Conservation (phyloP, 441 rosid genomes). For the Populus tomentosa region DNA sequence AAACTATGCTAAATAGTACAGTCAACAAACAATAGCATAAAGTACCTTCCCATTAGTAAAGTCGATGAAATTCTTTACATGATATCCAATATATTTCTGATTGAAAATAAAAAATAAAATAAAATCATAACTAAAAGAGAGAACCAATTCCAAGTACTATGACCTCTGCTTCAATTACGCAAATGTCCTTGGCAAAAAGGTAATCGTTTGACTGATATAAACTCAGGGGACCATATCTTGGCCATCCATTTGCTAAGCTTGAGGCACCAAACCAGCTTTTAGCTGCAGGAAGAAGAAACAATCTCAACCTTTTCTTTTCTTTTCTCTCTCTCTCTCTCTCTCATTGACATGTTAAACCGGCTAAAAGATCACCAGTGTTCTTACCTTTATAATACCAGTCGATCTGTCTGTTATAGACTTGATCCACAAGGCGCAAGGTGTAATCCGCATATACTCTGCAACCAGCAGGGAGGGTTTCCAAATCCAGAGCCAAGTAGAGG, state of each 20-base stretch:
- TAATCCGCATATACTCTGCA: too few relatives aligned
- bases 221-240: not conserved
- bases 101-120: too few relatives aligned
- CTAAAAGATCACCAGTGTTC: not conserved
- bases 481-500: too few relatives aligned
- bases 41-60: too few relatives aligned
- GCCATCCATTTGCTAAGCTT: slow-evolving; percentile 3
- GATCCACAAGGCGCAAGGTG: too few relatives aligned
- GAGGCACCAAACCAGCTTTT: slow-evolving; percentile 12
- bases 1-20: too few relatives aligned
- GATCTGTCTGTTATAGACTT: not conserved
- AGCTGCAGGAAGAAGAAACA: not conserved
- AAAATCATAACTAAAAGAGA: too few relatives aligned
- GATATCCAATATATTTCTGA: not conserved
- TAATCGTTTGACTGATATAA: too few relatives aligned
- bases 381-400: slow-evolving; percentile 44
- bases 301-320: not conserved
- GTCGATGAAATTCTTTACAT: not conserved
- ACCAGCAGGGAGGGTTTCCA: too few relatives aligned
- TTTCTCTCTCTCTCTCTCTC: not conserved
- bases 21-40: too few relatives aligned
- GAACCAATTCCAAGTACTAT: not conserved
- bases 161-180: slow-evolving; percentile 14
- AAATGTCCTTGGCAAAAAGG: not conserved
- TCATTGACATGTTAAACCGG: not conserved